Evolutionary conservation across 2,329 filamentous ascomycete genomes (phyloP).

Genomic region (Fusarium liriodendri): DNA sequence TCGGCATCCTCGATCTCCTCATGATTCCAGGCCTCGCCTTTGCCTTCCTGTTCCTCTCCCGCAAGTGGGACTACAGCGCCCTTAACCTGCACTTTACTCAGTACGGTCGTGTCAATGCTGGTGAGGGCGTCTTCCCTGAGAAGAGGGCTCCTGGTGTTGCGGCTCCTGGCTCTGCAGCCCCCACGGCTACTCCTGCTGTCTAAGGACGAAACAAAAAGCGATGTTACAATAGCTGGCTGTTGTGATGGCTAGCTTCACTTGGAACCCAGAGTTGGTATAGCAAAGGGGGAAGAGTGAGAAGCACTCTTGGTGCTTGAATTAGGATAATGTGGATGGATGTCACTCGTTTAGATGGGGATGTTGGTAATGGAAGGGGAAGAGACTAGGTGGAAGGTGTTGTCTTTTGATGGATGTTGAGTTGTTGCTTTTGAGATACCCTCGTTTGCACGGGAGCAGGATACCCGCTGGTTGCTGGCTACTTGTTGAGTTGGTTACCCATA

Average conservation of each 20-base stretch:
- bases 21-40: slow-evolving; percentile 58
- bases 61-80: slow-evolving; percentile 62
- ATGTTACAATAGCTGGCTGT: background rate
- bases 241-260: background rate
- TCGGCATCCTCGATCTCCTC: slow-evolving; percentile 63
- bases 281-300: background rate
- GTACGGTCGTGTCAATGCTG: slow-evolving; percentile 61
- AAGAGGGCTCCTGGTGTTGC: slow-evolving; percentile 47
- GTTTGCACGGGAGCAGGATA: slow-evolving; percentile 33
- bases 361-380: background rate
- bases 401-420: background rate
- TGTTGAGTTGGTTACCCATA: background rate
- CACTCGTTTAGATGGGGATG: background rate
- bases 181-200: slow-evolving; percentile 24
- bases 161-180: slow-evolving; percentile 13
- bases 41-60: slow-evolving; percentile 56
- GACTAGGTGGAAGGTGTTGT: background rate
- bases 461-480: slow-evolving; percentile 6
- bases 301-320: background rate
- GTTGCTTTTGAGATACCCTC: slow-evolving; percentile 37
- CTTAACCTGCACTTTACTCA: slow-evolving; percentile 67
- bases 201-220: background rate
- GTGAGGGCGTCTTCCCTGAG: slow-evolving; percentile 57
- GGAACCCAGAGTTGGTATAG: background rate
- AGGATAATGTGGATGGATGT: background rate